Evolutionary conservation across 2,329 filamentous ascomycete genomes (phyloP).

Genomic region (Aspergillus uvarum): DNA sequence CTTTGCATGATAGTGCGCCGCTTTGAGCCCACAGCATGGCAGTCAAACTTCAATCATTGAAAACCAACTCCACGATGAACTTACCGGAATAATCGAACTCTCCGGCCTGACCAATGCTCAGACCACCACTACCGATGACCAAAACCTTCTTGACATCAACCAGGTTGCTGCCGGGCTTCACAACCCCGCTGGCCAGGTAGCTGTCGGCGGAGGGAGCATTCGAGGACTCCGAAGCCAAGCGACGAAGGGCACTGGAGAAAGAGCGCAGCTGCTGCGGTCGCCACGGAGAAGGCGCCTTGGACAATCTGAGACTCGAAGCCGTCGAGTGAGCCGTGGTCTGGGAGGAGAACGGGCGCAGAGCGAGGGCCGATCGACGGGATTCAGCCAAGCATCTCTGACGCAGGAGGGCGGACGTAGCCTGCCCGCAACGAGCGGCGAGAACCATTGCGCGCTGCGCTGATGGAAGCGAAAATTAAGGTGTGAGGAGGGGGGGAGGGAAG

Average conservation of each 20-base stretch:
- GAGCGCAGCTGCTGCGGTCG: slow-evolving; percentile 45
- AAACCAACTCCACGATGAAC: slow-evolving; percentile 34
- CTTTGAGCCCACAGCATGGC: neutral
- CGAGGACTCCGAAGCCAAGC: slow-evolving; percentile 53
- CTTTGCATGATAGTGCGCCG: neutral
- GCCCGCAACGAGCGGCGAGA: slow-evolving; percentile 48
- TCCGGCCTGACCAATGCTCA: slow-evolving; percentile 95
- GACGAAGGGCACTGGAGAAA: slow-evolving; percentile 43
- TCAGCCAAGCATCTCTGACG: slow-evolving; percentile 44
- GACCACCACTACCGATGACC: slow-evolving; percentile 91
- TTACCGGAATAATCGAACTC: slow-evolving; percentile 98
- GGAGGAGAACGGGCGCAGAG: slow-evolving; percentile 41
- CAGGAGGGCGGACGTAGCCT: slow-evolving; percentile 42
- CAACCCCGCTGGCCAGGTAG: slow-evolving; percentile 83
- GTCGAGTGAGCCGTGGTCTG: slow-evolving; percentile 34
- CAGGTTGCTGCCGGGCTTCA: slow-evolving; percentile 71
- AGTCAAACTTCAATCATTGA: neutral
- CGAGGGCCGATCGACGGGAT: slow-evolving; percentile 35
- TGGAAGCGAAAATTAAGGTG: slow-evolving; percentile 12
- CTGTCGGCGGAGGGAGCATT: slow-evolving; percentile 78
- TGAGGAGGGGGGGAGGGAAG: slow-evolving; percentile 6
- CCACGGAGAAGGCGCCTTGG: slow-evolving; percentile 37
- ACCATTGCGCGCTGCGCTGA: slow-evolving; percentile 44
- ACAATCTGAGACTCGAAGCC: slow-evolving; percentile 36
- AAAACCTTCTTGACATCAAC: slow-evolving; percentile 96